Evolutionary conservation across 2,329 filamentous ascomycete genomes (phyloP), one percentile per base, ranked within the genome.

Genomic region (Penicillium thymicola): DNA sequence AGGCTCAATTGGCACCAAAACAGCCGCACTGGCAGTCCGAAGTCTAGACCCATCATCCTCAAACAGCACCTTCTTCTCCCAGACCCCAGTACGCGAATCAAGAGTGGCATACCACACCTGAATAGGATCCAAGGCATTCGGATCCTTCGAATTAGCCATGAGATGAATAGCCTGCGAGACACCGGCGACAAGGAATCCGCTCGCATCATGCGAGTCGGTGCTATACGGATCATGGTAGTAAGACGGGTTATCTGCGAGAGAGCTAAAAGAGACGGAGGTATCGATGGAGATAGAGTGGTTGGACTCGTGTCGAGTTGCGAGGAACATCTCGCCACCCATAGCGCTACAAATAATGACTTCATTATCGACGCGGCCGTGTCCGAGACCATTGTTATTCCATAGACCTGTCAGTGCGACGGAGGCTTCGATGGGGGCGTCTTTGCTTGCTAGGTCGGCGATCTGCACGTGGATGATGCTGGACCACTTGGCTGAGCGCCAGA

Each of bases 371-470:
- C 67, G 65, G 1, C 82, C 82, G 52, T 79, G 82, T 0, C 78
- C 81, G 0, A 87, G 65, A 1, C 84, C 85, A 54, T 87, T 87
- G 61, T 79, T 80, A 60, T 81, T 84, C 56, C 81, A 77, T 9
- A 85, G 61, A 0, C 72, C 72, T 0, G 68, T 62, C 4, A 82
- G 62, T 0, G 78, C 82, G 0, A 83, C 68, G 0, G 70, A 70
- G 0, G 76, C 81, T 9, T 72, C 76, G 0, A 70, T 60, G 0
- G 66, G 62, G 0, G 74, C 67, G 8, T 74, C 63, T 0, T 53
- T 58, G 13, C 64, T 55, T 43, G 34, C 23, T 0, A 72, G 57
- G 36, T 32, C 57, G 18, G 64, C 51, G 30, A 82, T 62, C 21
- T 77, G 67, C 2, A 82, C 69, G 37, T 81, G 75, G 6, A 85